Evolutionary conservation across 768 basidiomycete genomes (phyloP).

Genomic region (Suillus weaverae): DNA sequence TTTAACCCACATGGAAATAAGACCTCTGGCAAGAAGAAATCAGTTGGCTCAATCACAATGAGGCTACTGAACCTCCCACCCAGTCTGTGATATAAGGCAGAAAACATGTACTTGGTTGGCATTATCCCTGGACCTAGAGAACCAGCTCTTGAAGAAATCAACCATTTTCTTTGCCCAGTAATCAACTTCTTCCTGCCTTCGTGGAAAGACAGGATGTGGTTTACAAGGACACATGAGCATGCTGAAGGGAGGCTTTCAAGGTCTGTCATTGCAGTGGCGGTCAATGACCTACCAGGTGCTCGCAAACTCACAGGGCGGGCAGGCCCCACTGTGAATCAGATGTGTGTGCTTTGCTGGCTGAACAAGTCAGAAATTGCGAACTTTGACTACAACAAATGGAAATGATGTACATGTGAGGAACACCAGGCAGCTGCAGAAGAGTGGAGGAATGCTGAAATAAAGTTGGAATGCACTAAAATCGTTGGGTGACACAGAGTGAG

Average conservation of each 20-base stretch:
- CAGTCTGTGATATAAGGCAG: slow-evolving; percentile 27
- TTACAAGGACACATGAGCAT: slow-evolving; percentile 20
- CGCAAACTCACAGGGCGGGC: slow-evolving; percentile 25
- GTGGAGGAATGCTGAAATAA: slow-evolving; percentile 19
- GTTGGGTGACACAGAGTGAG: slow-evolving; percentile 21
- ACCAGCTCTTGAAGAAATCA: slow-evolving; percentile 34
- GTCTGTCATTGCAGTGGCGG: slow-evolving; percentile 22
- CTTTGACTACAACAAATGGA: slow-evolving; percentile 10
- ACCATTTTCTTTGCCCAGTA: slow-evolving; percentile 36
- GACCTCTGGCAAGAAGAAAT: slow-evolving; percentile 29
- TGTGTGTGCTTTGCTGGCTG: slow-evolving; percentile 10
- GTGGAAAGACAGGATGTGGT: slow-evolving; percentile 31
- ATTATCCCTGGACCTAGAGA: slow-evolving; percentile 43
- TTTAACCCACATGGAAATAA: slow-evolving; percentile 38
- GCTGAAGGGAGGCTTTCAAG: slow-evolving; percentile 29
- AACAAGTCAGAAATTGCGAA: slow-evolving; percentile 6
- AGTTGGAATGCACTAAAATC: background rate
- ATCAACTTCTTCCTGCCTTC: slow-evolving; percentile 33
- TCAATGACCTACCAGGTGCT: slow-evolving; percentile 34
- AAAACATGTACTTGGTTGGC: slow-evolving; percentile 41
- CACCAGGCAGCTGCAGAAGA: slow-evolving; percentile 14
- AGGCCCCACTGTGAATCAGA: background rate
- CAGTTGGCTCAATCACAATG: slow-evolving; percentile 15
- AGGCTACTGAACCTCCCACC: slow-evolving; percentile 35
- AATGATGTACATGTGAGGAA: slow-evolving; percentile 10